Percentiles rank a stretch among this genome's conserved stretches.
Evolutionary conservation across 164 flowering plant species (phyloP).

Genomic region (Santalum album): DNA sequence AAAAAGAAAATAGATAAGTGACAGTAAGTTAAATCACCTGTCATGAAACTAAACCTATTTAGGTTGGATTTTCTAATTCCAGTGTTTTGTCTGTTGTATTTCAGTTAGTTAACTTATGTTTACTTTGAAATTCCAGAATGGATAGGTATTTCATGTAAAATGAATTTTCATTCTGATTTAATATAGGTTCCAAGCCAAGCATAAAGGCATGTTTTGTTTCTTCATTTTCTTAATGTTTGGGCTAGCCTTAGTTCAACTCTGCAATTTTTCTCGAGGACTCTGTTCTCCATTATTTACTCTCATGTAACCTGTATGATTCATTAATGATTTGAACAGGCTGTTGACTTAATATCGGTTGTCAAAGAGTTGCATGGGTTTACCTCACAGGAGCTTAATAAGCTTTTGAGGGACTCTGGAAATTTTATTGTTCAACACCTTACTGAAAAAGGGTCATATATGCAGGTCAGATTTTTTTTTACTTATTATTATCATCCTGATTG

Average conservation of each 20-base stretch:
- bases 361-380: slow-evolving; percentile 58
- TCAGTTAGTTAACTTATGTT: neutral
- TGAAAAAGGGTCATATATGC: slow-evolving; percentile 42
- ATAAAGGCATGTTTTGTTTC: neutral
- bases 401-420: slow-evolving; percentile 63
- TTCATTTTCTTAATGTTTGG: neutral
- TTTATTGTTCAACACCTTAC: slow-evolving; percentile 24
- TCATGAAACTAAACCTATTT: neutral
- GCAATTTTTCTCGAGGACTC: neutral
- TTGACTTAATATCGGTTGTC: slow-evolving; percentile 61
- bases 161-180: no score
- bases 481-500: slow-evolving; percentile 1
- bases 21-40: neutral
- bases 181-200: no score
- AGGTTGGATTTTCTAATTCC: neutral
- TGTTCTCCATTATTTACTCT: neutral
- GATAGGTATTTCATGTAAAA: neutral
- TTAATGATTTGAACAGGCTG: slow-evolving; percentile 35
- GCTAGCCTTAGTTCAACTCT: no score
- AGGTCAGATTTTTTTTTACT: slow-evolving; percentile 32
- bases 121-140: neutral
- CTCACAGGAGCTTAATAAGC: slow-evolving; percentile 62
- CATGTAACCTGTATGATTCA: neutral
- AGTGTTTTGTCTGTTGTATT: neutral
- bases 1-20: neutral